These are phyloP conservation scores for Gynandropsis gynandra DNA, from an alignment of 345 rosid species.

Conservation along the genomic window DNA sequence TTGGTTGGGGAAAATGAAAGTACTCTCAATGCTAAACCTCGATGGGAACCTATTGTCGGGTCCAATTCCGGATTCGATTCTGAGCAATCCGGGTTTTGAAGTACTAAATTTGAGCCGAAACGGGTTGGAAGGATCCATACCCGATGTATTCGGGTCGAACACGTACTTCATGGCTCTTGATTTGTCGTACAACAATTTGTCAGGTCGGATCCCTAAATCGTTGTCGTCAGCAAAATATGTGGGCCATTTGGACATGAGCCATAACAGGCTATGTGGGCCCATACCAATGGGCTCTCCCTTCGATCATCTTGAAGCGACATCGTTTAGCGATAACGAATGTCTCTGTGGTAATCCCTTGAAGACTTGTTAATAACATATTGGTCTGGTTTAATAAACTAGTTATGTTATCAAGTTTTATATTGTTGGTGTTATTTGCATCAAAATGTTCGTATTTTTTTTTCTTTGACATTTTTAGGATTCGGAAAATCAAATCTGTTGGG, in stretches of 20 bases:
- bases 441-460: too few species aligned
- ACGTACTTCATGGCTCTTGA: slow-evolving; percentile 75
- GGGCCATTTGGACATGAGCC: slow-evolving; percentile 82
- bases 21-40: slow-evolving; percentile 63
- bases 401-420: too few species aligned
- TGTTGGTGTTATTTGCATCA: too few species aligned
- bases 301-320: slow-evolving; percentile 59
- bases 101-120: slow-evolving; percentile 75
- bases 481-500: too few species aligned
- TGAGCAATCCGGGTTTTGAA: slow-evolving; percentile 54
- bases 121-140: slow-evolving; percentile 60
- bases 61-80: slow-evolving; percentile 40
- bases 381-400: too few species aligned
- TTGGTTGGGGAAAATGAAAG: slow-evolving; percentile 66
- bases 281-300: slow-evolving; percentile 81
- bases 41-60: slow-evolving; percentile 63
- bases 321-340: slow-evolving; percentile 65
- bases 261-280: slow-evolving; percentile 80
- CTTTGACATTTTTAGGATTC: too few species aligned
- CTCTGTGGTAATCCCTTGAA: slow-evolving; percentile 76
- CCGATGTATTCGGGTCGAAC: slow-evolving; percentile 62
- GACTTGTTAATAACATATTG: slow-evolving; percentile 37
- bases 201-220: slow-evolving; percentile 64
- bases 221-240: slow-evolving; percentile 50
- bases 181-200: slow-evolving; percentile 54